phyloP scores from a whole-genome alignment of 257 asterid genomes.

The Solanum sejunctum region DNA sequence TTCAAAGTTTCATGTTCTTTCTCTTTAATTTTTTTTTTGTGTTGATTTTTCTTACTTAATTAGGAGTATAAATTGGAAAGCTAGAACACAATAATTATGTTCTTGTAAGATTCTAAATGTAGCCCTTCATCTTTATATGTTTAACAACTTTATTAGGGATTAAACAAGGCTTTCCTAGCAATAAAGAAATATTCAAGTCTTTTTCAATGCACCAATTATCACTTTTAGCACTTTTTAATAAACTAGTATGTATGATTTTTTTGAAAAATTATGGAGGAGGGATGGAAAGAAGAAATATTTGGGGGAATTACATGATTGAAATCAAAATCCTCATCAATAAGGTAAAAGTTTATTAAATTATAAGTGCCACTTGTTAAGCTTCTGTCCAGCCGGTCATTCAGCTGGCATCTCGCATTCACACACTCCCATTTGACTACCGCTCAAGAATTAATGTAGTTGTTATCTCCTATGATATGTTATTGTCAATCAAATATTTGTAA shows the following conservation, averaged over 20 bases:
- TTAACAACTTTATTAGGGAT: neutral
- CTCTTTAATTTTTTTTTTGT: neutral
- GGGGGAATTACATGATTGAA: too few species aligned
- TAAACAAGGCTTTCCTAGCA: neutral
- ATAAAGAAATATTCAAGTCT: neutral
- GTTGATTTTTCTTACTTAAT: neutral
- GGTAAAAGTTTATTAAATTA: too few species aligned
- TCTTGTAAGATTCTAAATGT: neutral
- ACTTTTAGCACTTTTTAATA: neutral
- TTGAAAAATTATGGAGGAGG: too few species aligned
- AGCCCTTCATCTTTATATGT: neutral
- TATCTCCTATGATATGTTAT: too few species aligned
- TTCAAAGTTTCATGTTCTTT: neutral
- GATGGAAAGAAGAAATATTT: too few species aligned
- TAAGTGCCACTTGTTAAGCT: too few species aligned
- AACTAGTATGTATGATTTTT: neutral
- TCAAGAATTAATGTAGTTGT: too few species aligned
- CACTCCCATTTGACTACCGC: too few species aligned
- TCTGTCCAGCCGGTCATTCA: too few species aligned
- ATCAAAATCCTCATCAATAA: too few species aligned
- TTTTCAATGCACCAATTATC: neutral
- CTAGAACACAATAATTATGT: neutral
- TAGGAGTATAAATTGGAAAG: neutral
- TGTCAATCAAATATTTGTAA: too few species aligned
- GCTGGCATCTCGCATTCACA: too few species aligned